phyloP scores from a whole-genome alignment of 768 basidiomycete species.

The Hemileccinum rubropunctum region DNA sequence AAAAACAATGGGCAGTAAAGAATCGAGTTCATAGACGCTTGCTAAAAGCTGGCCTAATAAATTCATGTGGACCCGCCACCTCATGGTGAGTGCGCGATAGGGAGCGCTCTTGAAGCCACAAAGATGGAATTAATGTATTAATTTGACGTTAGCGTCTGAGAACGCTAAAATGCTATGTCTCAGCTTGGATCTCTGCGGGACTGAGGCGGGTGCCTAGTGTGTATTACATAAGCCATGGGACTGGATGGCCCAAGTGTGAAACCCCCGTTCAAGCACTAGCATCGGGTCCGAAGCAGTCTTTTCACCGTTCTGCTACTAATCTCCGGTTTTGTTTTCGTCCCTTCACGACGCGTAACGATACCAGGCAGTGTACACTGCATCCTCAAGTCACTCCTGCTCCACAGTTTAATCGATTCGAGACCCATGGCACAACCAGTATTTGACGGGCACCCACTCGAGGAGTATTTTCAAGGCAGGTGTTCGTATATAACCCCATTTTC shows the following conservation, averaged over 20 bases:
- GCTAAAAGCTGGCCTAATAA: too few species aligned
- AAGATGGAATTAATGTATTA: too few species aligned
- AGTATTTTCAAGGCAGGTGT: slow-evolving; percentile 61
- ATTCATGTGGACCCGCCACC: too few species aligned
- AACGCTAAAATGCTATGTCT: too few species aligned
- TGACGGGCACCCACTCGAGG: slow-evolving; percentile 72
- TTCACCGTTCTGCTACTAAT: slow-evolving; percentile 23
- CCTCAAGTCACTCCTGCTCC: not conserved
- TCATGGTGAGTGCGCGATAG: too few species aligned
- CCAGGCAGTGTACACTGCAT: slow-evolving; percentile 22
- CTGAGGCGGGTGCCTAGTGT: too few species aligned
- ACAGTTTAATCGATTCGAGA: not conserved
- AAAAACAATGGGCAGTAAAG: too few species aligned
- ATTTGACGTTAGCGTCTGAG: too few species aligned
- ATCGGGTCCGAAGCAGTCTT: not conserved
- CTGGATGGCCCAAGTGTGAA: not conserved
- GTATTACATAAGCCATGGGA: not conserved
- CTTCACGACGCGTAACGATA: slow-evolving; percentile 21
- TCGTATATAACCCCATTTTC: not conserved
- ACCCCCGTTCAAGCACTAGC: not conserved
- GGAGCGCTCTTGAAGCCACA: too few species aligned
- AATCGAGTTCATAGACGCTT: too few species aligned
- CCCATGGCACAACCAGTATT: slow-evolving; percentile 76
- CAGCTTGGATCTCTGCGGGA: too few species aligned
- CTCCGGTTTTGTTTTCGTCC: slow-evolving; percentile 12